Conservation (phyloP, 1,284 basidiomycete genomes). For the Ustilago lituana region DNA sequence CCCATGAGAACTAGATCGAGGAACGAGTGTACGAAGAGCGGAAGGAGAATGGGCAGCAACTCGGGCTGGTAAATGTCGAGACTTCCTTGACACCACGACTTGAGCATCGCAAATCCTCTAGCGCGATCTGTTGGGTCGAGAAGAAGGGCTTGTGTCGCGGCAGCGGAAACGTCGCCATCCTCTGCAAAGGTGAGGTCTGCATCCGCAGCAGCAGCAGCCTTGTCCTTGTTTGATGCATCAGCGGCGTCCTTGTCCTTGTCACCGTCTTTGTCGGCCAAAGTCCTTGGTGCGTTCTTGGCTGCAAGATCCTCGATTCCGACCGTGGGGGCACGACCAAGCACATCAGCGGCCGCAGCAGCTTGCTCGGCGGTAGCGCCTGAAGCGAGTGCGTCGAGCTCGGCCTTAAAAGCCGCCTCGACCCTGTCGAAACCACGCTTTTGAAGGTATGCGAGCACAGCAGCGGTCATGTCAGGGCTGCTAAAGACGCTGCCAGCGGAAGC, state of each 20-base stretch:
- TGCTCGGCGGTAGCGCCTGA: conserved; percentile 42
- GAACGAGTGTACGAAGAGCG: conserved; percentile 97
- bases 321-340: conserved; percentile 70
- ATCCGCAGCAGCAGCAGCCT: conserved; percentile 17
- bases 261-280: conserved; percentile 59
- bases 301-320: conserved; percentile 72
- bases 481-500: conserved; percentile 30
- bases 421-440: conserved; percentile 80
- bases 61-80: conserved; percentile 88
- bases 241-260: conserved; percentile 45
- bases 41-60: conserved; percentile 89
- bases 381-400: conserved; percentile 72
- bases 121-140: conserved; percentile 89
- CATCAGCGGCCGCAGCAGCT: conserved; percentile 47
- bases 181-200: conserved; percentile 34
- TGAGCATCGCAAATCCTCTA: conserved; percentile 84
- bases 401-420: conserved; percentile 79
- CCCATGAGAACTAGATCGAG: conserved; percentile 91
- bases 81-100: conserved; percentile 91
- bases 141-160: conserved; percentile 80
- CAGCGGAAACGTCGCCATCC: conserved; percentile 41
- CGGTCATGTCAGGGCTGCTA: conserved; percentile 45
- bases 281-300: conserved; percentile 60
- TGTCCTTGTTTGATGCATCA: conserved; percentile 10
- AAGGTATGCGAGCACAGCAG: conserved; percentile 72